These are phyloP conservation scores for Tricladium varicosporioides DNA, from an alignment of 2,329 filamentous ascomycete genomes.

Conservation along the genomic window DNA sequence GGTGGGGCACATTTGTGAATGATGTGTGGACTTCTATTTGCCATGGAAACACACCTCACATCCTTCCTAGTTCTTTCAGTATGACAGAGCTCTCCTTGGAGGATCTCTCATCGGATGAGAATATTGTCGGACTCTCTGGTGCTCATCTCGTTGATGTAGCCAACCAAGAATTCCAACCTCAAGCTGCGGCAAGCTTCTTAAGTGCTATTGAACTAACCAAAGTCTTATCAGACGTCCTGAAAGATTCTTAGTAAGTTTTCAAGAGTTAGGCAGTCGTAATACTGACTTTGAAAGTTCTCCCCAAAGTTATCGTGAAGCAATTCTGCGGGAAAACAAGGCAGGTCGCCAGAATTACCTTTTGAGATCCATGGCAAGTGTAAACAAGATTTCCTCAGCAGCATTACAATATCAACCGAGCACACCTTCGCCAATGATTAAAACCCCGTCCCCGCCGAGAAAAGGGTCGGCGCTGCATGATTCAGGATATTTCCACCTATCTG, in stretches of 20 bases:
- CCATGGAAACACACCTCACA: slow-evolving; percentile 47
- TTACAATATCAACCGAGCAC: slow-evolving; percentile 17
- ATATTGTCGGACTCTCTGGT: slow-evolving; percentile 36
- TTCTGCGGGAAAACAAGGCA: slow-evolving; percentile 1
- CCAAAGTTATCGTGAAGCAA: slow-evolving; percentile 7
- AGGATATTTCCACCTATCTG: slow-evolving; percentile 42
- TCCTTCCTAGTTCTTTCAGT: slow-evolving; percentile 40
- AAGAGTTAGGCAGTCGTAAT: background rate
- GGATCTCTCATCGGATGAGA: slow-evolving; percentile 43
- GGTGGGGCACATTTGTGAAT: slow-evolving; percentile 44
- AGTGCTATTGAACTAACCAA: slow-evolving; percentile 15
- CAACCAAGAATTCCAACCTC: slow-evolving; percentile 35
- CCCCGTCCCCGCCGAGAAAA: background rate
- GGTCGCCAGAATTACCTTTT: slow-evolving; percentile 25
- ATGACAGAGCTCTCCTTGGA: slow-evolving; percentile 41
- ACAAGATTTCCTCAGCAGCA: slow-evolving; percentile 9
- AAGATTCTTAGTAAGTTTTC: slow-evolving; percentile 14
- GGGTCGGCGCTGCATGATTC: slow-evolving; percentile 2
- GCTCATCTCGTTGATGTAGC: slow-evolving; percentile 36
- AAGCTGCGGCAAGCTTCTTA: slow-evolving; percentile 37
- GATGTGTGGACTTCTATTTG: slow-evolving; percentile 47
- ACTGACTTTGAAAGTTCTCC: slow-evolving; percentile 8
- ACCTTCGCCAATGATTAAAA: background rate
- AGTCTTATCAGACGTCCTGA: slow-evolving; percentile 8
- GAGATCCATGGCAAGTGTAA: slow-evolving; percentile 12